phyloP scores from a whole-genome alignment of 2,329 filamentous ascomycete species.

The Sporothrix schenckii region DNA sequence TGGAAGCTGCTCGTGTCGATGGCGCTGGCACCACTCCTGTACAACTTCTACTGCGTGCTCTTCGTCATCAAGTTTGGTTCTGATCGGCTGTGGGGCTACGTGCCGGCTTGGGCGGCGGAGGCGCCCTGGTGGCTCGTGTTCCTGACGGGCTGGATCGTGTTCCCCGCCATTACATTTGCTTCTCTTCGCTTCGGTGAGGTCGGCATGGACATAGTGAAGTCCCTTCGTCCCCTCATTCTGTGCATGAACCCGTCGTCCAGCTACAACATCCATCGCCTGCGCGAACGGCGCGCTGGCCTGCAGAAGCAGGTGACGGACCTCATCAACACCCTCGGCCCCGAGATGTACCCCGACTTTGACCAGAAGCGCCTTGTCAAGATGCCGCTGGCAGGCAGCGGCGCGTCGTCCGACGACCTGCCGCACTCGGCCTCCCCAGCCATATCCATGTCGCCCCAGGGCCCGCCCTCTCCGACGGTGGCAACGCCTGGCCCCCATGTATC shows the following conservation, averaged over 20 bases:
- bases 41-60: constrained; percentile 76
- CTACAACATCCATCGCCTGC: constrained; percentile 80
- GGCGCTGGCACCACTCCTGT: constrained; percentile 78
- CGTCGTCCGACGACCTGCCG: constrained; percentile 34
- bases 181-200: constrained; percentile 93
- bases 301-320: constrained; percentile 82
- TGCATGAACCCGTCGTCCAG: constrained; percentile 82
- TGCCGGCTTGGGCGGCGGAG: constrained; percentile 68
- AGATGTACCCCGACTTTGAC: constrained; percentile 97
- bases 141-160: constrained; percentile 73
- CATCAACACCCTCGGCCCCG: constrained; percentile 93
- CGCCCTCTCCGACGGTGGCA: constrained; percentile 8
- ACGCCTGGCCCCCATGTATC: constrained; percentile 8
- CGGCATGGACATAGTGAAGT: constrained; percentile 99
- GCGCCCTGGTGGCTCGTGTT: constrained; percentile 70
- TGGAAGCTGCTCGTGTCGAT: constrained; percentile 92
- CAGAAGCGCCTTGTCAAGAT: constrained; percentile 69
- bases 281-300: constrained; percentile 70
- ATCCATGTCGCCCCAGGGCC: constrained; percentile 17
- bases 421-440: not conserved
- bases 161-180: constrained; percentile 87
- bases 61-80: constrained; percentile 77
- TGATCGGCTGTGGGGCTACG: constrained; percentile 79
- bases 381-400: constrained; percentile 47
- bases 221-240: constrained; percentile 80